A percentile compares a stretch with the other conserved stretches of the same genome.
Evolutionary conservation across 306 rosid species (phyloP).

Genomic region (Pterocarpus macrocarpus): DNA sequence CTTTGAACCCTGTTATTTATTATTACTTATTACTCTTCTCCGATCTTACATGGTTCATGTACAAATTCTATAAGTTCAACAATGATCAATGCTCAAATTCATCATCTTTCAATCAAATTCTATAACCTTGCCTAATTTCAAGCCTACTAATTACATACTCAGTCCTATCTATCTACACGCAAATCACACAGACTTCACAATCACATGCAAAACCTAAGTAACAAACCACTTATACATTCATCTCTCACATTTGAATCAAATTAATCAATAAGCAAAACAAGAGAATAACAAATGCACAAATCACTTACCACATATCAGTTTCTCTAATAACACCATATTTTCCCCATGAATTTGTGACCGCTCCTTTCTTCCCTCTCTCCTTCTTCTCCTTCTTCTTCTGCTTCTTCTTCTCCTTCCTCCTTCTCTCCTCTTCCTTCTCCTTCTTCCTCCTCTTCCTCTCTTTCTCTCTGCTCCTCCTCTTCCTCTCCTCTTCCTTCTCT

Average conservation of each 20-base stretch:
- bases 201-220: slow-evolving; percentile 34
- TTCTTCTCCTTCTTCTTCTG: slow-evolving; percentile 66
- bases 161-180: neutral
- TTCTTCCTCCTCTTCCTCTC: slow-evolving; percentile 52
- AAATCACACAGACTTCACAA: neutral
- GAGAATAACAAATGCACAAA: neutral
- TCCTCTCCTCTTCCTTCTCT: slow-evolving; percentile 48
- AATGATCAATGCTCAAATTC: slow-evolving; percentile 10
- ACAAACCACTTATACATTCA: neutral
- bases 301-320: slow-evolving; percentile 95
- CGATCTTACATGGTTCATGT: slow-evolving; percentile 19
- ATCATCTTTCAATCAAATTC: slow-evolving; percentile 26
- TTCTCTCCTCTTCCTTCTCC: slow-evolving; percentile 48
- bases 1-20: neutral
- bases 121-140: neutral
- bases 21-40: neutral
- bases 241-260: slow-evolving; percentile 4
- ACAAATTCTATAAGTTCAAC: slow-evolving; percentile 6
- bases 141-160: neutral
- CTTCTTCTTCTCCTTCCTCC: slow-evolving; percentile 58
- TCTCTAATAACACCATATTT: slow-evolving; percentile 87
- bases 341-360: slow-evolving; percentile 93
- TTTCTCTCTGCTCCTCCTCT: slow-evolving; percentile 49
- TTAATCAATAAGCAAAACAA: slow-evolving; percentile 15
- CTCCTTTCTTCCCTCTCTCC: slow-evolving; percentile 86